Percentiles rank a stretch among this genome's conserved stretches.
Conservation (phyloP, 108 stramenopile species). For the Pseudonitzschia delicatissima region DNA sequence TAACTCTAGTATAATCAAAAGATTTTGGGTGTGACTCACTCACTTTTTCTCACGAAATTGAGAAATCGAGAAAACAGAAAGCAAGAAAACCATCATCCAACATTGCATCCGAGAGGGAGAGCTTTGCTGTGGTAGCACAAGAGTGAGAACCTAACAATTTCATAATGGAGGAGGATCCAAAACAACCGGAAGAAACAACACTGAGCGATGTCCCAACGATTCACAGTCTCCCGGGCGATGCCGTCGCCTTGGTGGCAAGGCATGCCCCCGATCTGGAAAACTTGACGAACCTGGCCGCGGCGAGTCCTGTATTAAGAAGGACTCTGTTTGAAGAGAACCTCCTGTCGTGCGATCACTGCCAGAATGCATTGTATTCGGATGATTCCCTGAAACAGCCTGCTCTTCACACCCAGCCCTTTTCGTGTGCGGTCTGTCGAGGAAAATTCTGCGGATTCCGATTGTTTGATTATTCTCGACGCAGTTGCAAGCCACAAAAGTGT, state of each 20-base stretch:
- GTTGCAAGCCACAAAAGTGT: background rate
- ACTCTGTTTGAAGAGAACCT: background rate
- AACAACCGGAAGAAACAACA: too few relatives aligned
- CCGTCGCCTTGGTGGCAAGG: background rate
- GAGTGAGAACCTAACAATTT: too few relatives aligned
- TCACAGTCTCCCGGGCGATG: background rate
- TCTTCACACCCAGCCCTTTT: background rate
- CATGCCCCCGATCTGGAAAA: background rate
- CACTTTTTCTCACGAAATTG: too few relatives aligned
- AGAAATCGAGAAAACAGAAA: too few relatives aligned
- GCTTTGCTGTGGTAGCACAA: too few relatives aligned
- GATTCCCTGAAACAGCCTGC: background rate
- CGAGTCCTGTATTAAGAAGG: background rate
- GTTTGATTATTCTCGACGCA: background rate
- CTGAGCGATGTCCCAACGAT: too few relatives aligned
- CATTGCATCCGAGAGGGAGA: too few relatives aligned
- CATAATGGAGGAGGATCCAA: too few relatives aligned
- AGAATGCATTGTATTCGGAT: background rate
- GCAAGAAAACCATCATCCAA: too few relatives aligned
- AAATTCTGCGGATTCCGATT: background rate
- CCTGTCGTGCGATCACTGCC: background rate
- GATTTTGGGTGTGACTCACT: too few relatives aligned
- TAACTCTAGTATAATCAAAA: too few relatives aligned
- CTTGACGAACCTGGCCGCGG: background rate
- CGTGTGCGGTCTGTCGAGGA: background rate